These are phyloP conservation scores for Phaeomoniella chlamydospora DNA, from an alignment of 2,329 filamentous ascomycete species.

Conservation along the genomic window DNA sequence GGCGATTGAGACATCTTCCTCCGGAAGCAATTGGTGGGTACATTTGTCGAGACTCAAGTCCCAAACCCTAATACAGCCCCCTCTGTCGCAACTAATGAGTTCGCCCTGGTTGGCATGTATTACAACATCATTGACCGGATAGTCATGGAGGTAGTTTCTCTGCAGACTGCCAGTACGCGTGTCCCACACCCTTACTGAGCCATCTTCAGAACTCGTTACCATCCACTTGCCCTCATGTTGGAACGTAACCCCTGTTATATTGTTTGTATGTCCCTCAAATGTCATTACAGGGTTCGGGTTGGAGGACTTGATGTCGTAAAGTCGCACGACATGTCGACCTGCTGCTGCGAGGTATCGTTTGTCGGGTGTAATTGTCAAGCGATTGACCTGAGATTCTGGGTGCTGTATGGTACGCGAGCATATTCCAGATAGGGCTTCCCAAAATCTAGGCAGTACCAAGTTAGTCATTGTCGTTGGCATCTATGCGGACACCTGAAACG, in stretches of 20 bases:
- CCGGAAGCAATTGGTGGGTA: constrained; percentile 87
- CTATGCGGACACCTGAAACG: too few species aligned
- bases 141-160: constrained; percentile 81
- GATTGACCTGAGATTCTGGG: constrained; percentile 95
- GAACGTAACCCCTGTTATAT: constrained; percentile 92
- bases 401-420: constrained; percentile 97
- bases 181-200: constrained; percentile 95
- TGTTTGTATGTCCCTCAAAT: constrained; percentile 91
- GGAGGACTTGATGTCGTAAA: constrained; percentile 97
- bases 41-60: constrained; percentile 95
- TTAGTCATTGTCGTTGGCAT: constrained; percentile 1
- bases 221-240: constrained; percentile 99
- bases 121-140: constrained; percentile 92
- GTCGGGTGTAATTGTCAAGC: constrained; percentile 94
- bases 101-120: constrained; percentile 98
- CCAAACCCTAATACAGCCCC: constrained; percentile 89
- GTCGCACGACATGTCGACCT: constrained; percentile 76
- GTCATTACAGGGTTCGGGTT: constrained; percentile 86
- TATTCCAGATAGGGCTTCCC: constrained; percentile 95
- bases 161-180: constrained; percentile 75
- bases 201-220: constrained; percentile 94
- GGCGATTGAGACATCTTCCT: constrained; percentile 84
- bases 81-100: constrained; percentile 88
- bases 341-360: constrained; percentile 85
- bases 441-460: constrained; percentile 59